Percentiles rank a stretch among this genome's conserved stretches.
These are phyloP conservation scores for Penicillium rolfsii DNA, from an alignment of 2,329 filamentous ascomycete species.

Conservation along the genomic window DNA sequence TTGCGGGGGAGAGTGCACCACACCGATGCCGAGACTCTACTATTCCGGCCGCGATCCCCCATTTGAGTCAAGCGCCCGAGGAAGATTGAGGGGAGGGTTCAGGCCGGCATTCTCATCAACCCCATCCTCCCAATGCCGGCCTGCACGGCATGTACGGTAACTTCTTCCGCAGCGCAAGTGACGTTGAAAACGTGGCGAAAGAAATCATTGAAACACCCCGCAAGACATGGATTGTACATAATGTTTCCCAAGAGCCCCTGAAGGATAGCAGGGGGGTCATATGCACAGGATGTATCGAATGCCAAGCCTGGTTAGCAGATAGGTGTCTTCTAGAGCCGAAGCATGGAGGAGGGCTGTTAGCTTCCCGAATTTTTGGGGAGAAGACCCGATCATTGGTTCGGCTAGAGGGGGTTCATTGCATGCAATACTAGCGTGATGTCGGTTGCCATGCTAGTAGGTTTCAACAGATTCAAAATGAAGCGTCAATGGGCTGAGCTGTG, in stretches of 20 bases:
- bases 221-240: background rate
- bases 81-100: slow-evolving; percentile 5
- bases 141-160: slow-evolving; percentile 5
- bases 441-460: slow-evolving; percentile 10
- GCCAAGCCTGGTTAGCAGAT: slow-evolving; percentile 9
- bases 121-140: slow-evolving; percentile 7
- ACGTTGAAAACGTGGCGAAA: slow-evolving; percentile 1
- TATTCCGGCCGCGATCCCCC: slow-evolving; percentile 18
- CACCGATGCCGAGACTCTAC: slow-evolving; percentile 13
- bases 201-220: background rate
- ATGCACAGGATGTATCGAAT: slow-evolving; percentile 1
- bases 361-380: slow-evolving; percentile 6
- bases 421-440: slow-evolving; percentile 4
- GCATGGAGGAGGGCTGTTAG: slow-evolving; percentile 2
- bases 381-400: slow-evolving; percentile 22
- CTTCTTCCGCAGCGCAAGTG: background rate
- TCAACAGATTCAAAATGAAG: background rate
- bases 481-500: background rate
- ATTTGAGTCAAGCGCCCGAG: slow-evolving; percentile 25
- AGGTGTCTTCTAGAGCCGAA: slow-evolving; percentile 6
- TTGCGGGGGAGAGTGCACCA: slow-evolving; percentile 7
- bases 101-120: background rate
- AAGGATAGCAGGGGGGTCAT: background rate
- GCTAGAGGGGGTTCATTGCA: slow-evolving; percentile 11
- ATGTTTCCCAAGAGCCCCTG: background rate